Conservation (phyloP, 768 basidiomycete species). For the Hygrophoropsis aurantiaca region DNA sequence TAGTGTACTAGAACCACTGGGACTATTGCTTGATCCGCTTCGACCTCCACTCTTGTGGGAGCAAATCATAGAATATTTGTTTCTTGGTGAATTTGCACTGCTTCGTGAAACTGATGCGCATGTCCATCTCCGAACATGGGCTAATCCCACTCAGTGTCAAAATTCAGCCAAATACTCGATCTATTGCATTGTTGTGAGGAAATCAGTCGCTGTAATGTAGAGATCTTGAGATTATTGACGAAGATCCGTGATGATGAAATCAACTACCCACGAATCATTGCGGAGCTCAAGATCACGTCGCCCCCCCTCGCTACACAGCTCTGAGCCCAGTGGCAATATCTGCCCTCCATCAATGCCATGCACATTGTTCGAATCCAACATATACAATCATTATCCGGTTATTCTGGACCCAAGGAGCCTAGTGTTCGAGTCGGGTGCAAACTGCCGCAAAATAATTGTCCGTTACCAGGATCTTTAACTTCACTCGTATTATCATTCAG, state of each 20-base stretch:
- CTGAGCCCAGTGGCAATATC: no score
- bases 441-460: no score
- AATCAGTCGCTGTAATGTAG: slow-evolving; percentile 2
- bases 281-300: no score
- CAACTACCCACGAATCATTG: no score
- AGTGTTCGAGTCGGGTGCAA: no score
- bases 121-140: background rate
- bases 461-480: no score
- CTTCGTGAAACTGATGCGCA: background rate
- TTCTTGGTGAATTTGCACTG: slow-evolving; percentile 3
- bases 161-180: background rate
- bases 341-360: background rate
- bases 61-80: background rate
- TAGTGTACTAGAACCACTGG: no score
- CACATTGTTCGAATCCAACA: slow-evolving; percentile 1
- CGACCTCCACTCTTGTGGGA: background rate
- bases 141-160: background rate
- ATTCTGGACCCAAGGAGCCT: background rate
- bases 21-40: background rate
- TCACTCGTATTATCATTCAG: no score
- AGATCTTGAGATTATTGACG: background rate
- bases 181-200: background rate
- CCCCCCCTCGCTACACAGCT: no score
- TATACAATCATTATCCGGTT: slow-evolving; percentile 1
- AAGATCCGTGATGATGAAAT: no score